phyloP scores from a whole-genome alignment of 495 filamentous ascomycete species.

The Hyaloscypha hepaticicola region DNA sequence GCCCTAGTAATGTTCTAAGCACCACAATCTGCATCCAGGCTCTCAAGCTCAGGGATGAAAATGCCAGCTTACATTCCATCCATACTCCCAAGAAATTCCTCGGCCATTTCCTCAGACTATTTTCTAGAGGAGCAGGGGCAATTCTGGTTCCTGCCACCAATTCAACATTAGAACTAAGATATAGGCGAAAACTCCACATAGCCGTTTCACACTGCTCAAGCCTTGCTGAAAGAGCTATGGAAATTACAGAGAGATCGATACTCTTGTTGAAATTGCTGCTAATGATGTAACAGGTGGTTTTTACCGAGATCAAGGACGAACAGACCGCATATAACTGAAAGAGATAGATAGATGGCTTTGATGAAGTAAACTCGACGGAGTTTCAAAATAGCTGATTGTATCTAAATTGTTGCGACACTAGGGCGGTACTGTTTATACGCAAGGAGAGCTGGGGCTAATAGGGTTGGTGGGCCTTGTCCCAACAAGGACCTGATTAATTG shows the following conservation, averaged over 20 bases:
- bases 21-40: neutral
- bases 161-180: conserved; percentile 49
- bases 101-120: conserved; percentile 16
- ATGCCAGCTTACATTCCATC: neutral
- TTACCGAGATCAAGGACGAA: conserved; percentile 60
- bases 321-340: conserved; percentile 50
- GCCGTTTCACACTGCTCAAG: conserved; percentile 52
- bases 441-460: conserved; percentile 18
- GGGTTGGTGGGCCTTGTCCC: conserved; percentile 15
- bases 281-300: no score
- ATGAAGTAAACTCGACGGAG: conserved; percentile 47
- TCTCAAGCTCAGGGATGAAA: neutral
- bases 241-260: conserved; percentile 50
- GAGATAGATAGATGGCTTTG: conserved; percentile 57
- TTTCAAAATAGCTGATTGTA: conserved; percentile 46
- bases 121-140: conserved; percentile 35
- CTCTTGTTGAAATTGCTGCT: conserved; percentile 58
- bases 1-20: neutral
- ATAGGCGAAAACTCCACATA: conserved; percentile 54
- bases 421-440: conserved; percentile 5
- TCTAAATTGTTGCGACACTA: conserved; percentile 26
- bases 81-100: neutral
- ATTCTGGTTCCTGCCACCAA: conserved; percentile 52
- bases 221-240: conserved; percentile 56
- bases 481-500: conserved; percentile 16